Evolutionary conservation across 2,329 filamentous ascomycete species (phyloP).

Genomic region (Diplodia seriata): DNA sequence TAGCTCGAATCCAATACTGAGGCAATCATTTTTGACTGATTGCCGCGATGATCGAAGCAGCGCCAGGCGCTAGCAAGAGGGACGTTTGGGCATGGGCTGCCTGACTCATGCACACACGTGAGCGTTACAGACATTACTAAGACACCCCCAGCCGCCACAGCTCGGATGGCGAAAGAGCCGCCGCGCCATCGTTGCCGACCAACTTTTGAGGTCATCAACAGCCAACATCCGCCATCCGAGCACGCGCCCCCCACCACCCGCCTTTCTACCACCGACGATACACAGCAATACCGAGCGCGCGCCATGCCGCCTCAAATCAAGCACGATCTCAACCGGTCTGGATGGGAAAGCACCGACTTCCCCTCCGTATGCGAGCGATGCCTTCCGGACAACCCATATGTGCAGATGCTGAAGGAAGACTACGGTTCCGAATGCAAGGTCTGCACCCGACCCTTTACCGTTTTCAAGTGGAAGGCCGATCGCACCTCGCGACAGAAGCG

Average conservation of each 20-base stretch:
- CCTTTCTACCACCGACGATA: not conserved
- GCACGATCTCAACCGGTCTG: conserved; percentile 91
- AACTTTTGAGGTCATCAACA: conserved; percentile 26
- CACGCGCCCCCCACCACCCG: conserved; percentile 2
- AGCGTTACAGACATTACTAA: conserved; percentile 8
- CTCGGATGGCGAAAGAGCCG: conserved; percentile 28
- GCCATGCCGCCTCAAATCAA: conserved; percentile 90
- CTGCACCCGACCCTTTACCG: conserved; percentile 93
- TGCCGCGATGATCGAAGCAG: not conserved
- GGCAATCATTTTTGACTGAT: too few species aligned
- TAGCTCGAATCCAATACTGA: too few species aligned
- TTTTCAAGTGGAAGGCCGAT: conserved; percentile 94
- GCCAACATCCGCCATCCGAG: conserved; percentile 25
- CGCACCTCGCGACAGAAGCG: conserved; percentile 90
- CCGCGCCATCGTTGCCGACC: conserved; percentile 16
- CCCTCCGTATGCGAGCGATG: conserved; percentile 91
- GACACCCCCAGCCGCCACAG: conserved; percentile 4
- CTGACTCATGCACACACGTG: not conserved
- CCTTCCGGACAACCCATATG: conserved; percentile 94
- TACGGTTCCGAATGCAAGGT: conserved; percentile 85
- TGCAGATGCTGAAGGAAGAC: conserved; percentile 99
- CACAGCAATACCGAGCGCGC: conserved; percentile 1
- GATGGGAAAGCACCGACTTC: conserved; percentile 94
- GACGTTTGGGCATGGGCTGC: not conserved
- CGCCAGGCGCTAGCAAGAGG: not conserved